Evolutionary conservation across 768 basidiomycete genomes (phyloP).

Genomic region (Mycena crocata): DNA sequence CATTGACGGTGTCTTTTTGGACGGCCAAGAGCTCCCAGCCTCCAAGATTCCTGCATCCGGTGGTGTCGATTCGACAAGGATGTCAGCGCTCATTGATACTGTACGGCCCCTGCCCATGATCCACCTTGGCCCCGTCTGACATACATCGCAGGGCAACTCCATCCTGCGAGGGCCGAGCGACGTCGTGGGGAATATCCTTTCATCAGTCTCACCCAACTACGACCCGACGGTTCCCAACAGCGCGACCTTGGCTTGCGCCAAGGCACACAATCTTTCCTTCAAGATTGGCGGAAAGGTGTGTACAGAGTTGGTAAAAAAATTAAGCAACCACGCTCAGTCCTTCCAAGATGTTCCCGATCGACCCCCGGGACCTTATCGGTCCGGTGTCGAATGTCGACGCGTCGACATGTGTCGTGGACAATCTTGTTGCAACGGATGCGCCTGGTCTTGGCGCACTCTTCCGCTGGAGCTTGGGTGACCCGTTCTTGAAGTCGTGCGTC

Average conservation of each 20-base stretch:
- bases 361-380: slow-evolving; percentile 75
- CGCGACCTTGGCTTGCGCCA: slow-evolving; percentile 59
- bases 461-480: slow-evolving; percentile 80
- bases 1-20: slow-evolving; percentile 73
- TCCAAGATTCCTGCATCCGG: slow-evolving; percentile 58
- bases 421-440: slow-evolving; percentile 70
- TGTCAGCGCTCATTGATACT: slow-evolving; percentile 76
- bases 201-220: slow-evolving; percentile 51
- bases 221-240: slow-evolving; percentile 39
- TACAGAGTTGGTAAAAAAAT: not conserved
- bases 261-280: slow-evolving; percentile 68
- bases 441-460: slow-evolving; percentile 64
- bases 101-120: slow-evolving; percentile 46
- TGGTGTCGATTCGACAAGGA: slow-evolving; percentile 46
- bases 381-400: slow-evolving; percentile 49
- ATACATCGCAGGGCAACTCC: slow-evolving; percentile 68
- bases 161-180: slow-evolving; percentile 77
- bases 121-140: not conserved
- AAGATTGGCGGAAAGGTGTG: slow-evolving; percentile 68
- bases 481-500: slow-evolving; percentile 78
- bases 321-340: not conserved
- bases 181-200: slow-evolving; percentile 63
- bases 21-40: slow-evolving; percentile 64
- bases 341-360: slow-evolving; percentile 69
- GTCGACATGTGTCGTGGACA: slow-evolving; percentile 62